These are phyloP conservation scores for Cutaneotrichosporon cyanovorans DNA, from an alignment of 1,284 basidiomycete genomes.

Conservation along the genomic window DNA sequence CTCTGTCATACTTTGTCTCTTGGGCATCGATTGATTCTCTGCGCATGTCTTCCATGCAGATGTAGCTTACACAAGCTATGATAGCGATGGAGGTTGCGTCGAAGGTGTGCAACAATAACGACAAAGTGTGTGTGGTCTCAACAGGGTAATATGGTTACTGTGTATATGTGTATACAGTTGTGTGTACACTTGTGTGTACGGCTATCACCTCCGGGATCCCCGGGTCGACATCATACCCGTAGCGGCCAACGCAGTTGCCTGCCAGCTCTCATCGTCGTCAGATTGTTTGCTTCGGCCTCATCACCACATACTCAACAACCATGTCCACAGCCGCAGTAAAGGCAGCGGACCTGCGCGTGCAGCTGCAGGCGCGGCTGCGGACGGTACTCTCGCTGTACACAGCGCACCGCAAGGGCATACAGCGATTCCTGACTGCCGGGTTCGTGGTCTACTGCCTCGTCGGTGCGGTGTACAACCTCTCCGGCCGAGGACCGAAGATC, in stretches of 20 bases:
- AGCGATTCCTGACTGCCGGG: conserved; percentile 54
- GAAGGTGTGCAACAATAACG: too few relatives aligned
- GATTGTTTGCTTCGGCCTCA: not conserved
- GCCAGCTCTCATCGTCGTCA: not conserved
- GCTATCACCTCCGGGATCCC: too few relatives aligned
- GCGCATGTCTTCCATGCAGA: too few relatives aligned
- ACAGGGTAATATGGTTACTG: too few relatives aligned
- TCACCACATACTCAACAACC: not conserved
- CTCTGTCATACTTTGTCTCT: too few relatives aligned
- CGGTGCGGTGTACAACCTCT: conserved; percentile 25
- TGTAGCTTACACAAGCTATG: too few relatives aligned
- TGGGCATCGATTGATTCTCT: too few relatives aligned
- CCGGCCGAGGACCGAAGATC: conserved; percentile 19
- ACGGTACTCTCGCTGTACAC: conserved; percentile 49
- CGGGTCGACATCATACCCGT: too few relatives aligned
- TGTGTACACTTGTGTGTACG: too few relatives aligned
- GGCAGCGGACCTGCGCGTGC: not conserved
- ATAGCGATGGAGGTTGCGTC: too few relatives aligned
- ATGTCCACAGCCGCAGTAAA: not conserved
- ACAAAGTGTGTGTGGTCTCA: too few relatives aligned
- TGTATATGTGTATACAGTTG: not conserved
- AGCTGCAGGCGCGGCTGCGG: conserved; percentile 7
- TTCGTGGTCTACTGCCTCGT: conserved; percentile 42
- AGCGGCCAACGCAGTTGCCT: too few relatives aligned
- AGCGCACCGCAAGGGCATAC: conserved; percentile 59